Conservation (phyloP, 345 rosid species). For the Psidium friedrichsthalianum region DNA sequence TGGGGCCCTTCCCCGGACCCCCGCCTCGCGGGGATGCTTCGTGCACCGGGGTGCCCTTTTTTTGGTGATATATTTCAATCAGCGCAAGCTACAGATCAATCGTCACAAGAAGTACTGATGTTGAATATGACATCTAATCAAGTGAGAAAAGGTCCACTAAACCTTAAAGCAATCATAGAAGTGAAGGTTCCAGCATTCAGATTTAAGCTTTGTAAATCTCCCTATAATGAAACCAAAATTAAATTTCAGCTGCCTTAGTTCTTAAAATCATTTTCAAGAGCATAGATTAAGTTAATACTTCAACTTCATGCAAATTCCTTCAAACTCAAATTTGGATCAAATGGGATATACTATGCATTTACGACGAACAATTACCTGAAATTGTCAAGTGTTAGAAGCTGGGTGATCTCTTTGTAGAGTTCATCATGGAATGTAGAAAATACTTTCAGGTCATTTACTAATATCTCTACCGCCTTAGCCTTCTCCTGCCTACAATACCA, state of each 20-base stretch:
- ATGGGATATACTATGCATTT: not conserved
- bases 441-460: slow-evolving; percentile 75
- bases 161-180: not conserved
- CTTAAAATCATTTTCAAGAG: not conserved
- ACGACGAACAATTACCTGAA: slow-evolving; percentile 41
- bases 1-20: too few relatives aligned
- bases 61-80: too few relatives aligned
- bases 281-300: not conserved
- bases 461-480: slow-evolving; percentile 73
- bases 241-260: not conserved
- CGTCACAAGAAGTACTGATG: not conserved
- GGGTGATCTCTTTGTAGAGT: slow-evolving; percentile 85
- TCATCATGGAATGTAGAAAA: slow-evolving; percentile 83
- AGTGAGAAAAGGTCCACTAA: not conserved
- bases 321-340: not conserved
- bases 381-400: slow-evolving; percentile 66
- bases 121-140: not conserved
- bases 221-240: not conserved
- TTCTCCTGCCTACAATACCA: slow-evolving; percentile 51
- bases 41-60: too few relatives aligned
- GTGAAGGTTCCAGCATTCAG: not conserved
- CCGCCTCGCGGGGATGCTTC: too few relatives aligned
- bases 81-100: not conserved
- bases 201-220: not conserved
- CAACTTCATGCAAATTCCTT: not conserved